Evolutionary conservation across 2,329 filamentous ascomycete genomes (phyloP).

Genomic region (Penicillium nordicum): DNA sequence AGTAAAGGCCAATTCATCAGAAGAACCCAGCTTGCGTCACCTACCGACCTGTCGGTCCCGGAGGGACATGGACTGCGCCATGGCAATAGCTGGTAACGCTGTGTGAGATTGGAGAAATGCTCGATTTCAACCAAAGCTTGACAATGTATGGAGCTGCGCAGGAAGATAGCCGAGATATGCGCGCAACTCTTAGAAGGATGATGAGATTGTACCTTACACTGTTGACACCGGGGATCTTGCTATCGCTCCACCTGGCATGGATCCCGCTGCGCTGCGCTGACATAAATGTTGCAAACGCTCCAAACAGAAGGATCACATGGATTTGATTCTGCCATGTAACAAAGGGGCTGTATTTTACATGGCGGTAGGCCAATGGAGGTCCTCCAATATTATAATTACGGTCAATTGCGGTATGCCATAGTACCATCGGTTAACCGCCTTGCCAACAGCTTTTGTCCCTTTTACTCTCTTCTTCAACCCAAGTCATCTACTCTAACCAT

Average conservation of each 20-base stretch:
- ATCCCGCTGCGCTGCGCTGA: slow-evolving; percentile 22
- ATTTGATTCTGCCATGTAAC: background rate
- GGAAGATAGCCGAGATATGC: background rate
- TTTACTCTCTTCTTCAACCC: slow-evolving; percentile 24
- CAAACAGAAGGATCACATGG: slow-evolving; percentile 28
- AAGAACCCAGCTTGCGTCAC: slow-evolving; percentile 27
- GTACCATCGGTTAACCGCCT: slow-evolving; percentile 17
- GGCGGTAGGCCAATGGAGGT: background rate
- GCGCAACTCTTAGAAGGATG: slow-evolving; percentile 1
- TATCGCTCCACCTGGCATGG: slow-evolving; percentile 33
- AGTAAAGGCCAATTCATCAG: background rate
- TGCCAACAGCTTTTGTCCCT: slow-evolving; percentile 22
- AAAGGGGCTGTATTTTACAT: slow-evolving; percentile 12
- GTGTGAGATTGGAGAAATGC: slow-evolving; percentile 13
- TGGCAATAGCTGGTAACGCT: slow-evolving; percentile 34
- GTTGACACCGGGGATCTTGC: slow-evolving; percentile 13
- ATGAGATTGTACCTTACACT: slow-evolving; percentile 4
- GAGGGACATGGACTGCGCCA: slow-evolving; percentile 59
- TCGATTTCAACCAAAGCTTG: slow-evolving; percentile 12
- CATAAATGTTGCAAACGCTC: slow-evolving; percentile 19
- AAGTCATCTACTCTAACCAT: slow-evolving; percentile 10
- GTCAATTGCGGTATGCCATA: background rate
- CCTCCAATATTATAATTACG: background rate
- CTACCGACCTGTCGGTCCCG: slow-evolving; percentile 70
- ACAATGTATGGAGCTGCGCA: slow-evolving; percentile 19